Conservation (phyloP, 345 rosid species). For the Boechera divaricarpa region DNA sequence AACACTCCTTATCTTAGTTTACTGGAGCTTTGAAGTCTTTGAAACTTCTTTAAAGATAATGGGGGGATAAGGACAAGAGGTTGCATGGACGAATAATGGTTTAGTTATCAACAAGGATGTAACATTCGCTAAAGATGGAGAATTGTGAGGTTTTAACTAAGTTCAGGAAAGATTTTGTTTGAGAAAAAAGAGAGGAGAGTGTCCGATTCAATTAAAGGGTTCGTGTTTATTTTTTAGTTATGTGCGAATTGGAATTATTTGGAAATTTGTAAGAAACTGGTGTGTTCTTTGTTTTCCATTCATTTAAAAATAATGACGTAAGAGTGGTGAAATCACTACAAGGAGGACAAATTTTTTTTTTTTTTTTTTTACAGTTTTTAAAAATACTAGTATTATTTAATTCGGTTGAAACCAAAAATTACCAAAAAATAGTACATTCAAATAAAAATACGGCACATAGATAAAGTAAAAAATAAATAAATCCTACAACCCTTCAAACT, state of each 20-base stretch:
- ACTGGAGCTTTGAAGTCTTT: too few species aligned
- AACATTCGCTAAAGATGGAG: too few species aligned
- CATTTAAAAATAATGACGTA: too few species aligned
- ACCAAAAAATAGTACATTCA: neutral
- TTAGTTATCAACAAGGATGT: too few species aligned
- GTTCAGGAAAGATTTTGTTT: too few species aligned
- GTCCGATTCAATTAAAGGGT: too few species aligned
- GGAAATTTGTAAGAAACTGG: neutral
- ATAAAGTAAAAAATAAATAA: neutral
- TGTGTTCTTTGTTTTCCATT: neutral
- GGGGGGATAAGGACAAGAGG: too few species aligned
- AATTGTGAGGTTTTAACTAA: too few species aligned
- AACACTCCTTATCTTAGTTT: too few species aligned
- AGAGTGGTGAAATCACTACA: neutral
- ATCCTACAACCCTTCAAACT: slow-evolving; percentile 2
- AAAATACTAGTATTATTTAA: neutral
- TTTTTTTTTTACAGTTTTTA: neutral
- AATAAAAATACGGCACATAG: neutral
- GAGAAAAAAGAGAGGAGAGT: too few species aligned
- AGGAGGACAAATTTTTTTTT: neutral
- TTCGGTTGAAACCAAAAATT: neutral
- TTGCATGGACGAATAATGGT: too few species aligned
- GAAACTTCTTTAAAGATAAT: too few species aligned
- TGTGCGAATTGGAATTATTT: neutral
- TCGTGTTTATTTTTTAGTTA: neutral